Percentiles rank a stretch among this genome's conserved stretches.
These are phyloP conservation scores for Xylaria intraflava DNA, from an alignment of 495 filamentous ascomycete species.

Conservation along the genomic window DNA sequence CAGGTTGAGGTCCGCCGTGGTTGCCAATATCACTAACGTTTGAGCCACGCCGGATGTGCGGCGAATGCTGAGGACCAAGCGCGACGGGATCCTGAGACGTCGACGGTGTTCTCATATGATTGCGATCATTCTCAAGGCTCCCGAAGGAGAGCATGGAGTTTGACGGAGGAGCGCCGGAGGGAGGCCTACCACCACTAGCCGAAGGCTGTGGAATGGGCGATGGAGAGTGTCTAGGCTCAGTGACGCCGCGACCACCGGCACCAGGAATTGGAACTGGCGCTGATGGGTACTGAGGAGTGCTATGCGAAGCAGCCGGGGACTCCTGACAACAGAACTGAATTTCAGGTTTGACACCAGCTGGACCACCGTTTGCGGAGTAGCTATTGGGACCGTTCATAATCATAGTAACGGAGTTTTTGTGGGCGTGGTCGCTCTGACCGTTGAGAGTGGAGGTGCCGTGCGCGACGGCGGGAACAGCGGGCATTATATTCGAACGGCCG, in stretches of 20 bases:
- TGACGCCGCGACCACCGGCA: conserved; percentile 54
- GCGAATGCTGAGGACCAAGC: conserved; percentile 52
- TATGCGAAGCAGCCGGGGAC: conserved; percentile 63
- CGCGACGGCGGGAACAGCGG: conserved; percentile 45
- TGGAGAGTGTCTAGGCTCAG: conserved; percentile 70
- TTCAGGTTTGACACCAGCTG: conserved; percentile 50
- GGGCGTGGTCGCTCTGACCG: conserved; percentile 61
- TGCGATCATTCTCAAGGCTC: conserved; percentile 66
- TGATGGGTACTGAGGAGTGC: conserved; percentile 49
- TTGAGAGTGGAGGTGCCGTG: conserved; percentile 49
- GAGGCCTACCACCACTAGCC: conserved; percentile 77
- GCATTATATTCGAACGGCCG: conserved; percentile 67
- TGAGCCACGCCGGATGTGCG: conserved; percentile 75
- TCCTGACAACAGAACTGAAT: conserved; percentile 74
- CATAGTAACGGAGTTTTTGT: conserved; percentile 84
- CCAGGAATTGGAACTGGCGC: conserved; percentile 60
- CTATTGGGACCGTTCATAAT: conserved; percentile 67
- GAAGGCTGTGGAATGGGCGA: conserved; percentile 83
- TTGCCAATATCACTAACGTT: conserved; percentile 68
- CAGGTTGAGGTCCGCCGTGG: conserved; percentile 49
- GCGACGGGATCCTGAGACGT: conserved; percentile 50
- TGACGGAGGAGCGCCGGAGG: conserved; percentile 60
- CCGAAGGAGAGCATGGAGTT: conserved; percentile 65
- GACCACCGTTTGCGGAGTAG: conserved; percentile 67
- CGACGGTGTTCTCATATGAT: conserved; percentile 48